Conservation (phyloP, 1,139 yeast genomes). For the Suhomyces wounanorum region DNA sequence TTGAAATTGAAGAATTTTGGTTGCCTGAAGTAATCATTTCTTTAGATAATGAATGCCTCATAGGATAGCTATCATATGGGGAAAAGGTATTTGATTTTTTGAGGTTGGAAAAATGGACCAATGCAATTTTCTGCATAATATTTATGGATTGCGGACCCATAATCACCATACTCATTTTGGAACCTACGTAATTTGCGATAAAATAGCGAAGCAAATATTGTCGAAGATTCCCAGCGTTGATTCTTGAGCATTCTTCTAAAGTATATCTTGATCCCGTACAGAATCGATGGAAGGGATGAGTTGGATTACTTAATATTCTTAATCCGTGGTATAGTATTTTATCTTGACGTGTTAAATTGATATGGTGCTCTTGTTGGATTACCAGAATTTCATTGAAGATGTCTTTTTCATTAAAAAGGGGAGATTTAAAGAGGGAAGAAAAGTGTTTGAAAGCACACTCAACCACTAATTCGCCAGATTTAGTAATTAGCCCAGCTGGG, state of each 20-base stretch:
- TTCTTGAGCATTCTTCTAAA: conserved; percentile 21
- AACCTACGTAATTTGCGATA: conserved; percentile 30
- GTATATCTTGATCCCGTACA: conserved; percentile 48
- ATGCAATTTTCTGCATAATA: conserved; percentile 52
- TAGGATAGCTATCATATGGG: background rate
- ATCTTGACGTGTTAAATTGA: conserved; percentile 42
- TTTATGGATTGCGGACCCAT: conserved; percentile 67
- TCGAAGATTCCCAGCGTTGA: conserved; percentile 22
- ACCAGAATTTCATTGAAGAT: conserved; percentile 56
- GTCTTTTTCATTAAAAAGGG: conserved; percentile 45
- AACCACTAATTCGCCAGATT: conserved; percentile 36
- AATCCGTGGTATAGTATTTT: conserved; percentile 61
- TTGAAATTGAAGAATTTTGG: background rate
- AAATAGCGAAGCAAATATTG: conserved; percentile 31
- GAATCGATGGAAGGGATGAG: conserved; percentile 48
- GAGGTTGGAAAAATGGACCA: conserved; percentile 40
- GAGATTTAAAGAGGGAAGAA: conserved; percentile 51
- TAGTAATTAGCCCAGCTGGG: conserved; percentile 40
- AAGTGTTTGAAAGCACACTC: conserved; percentile 50
- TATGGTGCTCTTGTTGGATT: conserved; percentile 63
- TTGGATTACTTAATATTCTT: conserved; percentile 46
- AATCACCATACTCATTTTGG: conserved; percentile 56
- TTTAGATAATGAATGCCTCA: background rate
- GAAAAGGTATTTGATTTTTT: background rate
- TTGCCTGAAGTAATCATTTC: background rate